phyloP scores from a whole-genome alignment of 176 grass and related monocot genomes.

The Triticum aestivum region IWGSC_CS_RefSeq_v2.1 NC_057806.1:113031693-113032192 shows the following conservation, averaged over 20 bases:
- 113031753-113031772: too few relatives aligned
- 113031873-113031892: conserved; percentile 14
- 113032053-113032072: conserved; percentile 28
- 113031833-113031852: background rate
- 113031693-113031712: too few relatives aligned
- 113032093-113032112: conserved; percentile 25
- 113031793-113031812: background rate
- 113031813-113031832: conserved; percentile 9
- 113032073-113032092: conserved; percentile 21
- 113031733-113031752: too few relatives aligned
- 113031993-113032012: conserved; percentile 29
- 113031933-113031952: background rate
- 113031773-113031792: too few relatives aligned
- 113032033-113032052: conserved; percentile 39
- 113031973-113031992: background rate
- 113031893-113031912: conserved; percentile 26
- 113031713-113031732: too few relatives aligned
- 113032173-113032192: conserved; percentile 14
- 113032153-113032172: conserved; percentile 12
- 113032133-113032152: conserved; percentile 38
- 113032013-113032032: conserved; percentile 33
- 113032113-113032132: conserved; percentile 20
- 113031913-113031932: background rate
- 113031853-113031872: conserved; percentile 5
- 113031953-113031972: background rate